Conservation (phyloP, 768 basidiomycete species). For the Podaxis carcinomalis region DNA sequence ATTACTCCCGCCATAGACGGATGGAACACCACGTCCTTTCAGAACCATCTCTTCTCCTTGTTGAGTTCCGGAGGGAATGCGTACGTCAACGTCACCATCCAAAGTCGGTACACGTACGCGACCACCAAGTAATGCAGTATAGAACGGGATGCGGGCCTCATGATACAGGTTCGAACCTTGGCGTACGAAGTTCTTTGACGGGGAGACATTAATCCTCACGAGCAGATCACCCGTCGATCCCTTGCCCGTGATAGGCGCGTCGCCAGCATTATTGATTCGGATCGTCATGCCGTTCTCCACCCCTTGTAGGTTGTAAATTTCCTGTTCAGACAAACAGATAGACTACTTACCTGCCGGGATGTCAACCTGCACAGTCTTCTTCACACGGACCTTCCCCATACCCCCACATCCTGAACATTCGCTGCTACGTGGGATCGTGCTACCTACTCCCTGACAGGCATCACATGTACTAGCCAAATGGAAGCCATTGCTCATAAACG, state of each 20-base stretch:
- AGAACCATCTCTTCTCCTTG: conserved; percentile 97
- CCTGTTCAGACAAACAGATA: conserved; percentile 5
- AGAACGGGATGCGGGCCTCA: conserved; percentile 84
- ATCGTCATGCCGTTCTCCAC: conserved; percentile 95
- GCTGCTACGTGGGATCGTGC: conserved; percentile 69
- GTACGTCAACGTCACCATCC: conserved; percentile 93
- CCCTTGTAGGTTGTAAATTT: conserved; percentile 38
- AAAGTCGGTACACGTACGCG: conserved; percentile 89
- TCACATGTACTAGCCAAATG: conserved; percentile 93
- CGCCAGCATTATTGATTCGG: conserved; percentile 75
- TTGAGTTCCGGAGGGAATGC: conserved; percentile 89
- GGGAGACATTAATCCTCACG: conserved; percentile 78
- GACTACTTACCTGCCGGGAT: conserved; percentile 74
- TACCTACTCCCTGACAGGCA: conserved; percentile 77
- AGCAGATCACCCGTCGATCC: conserved; percentile 82
- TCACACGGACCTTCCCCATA: conserved; percentile 80
- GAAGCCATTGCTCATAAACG: conserved; percentile 91
- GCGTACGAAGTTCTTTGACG: conserved; percentile 81
- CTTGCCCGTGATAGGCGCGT: conserved; percentile 76
- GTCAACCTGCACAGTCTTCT: conserved; percentile 73
- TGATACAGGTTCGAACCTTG: conserved; percentile 93
- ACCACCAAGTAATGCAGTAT: conserved; percentile 91
- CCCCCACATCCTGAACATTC: conserved; percentile 82
- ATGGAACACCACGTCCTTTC: conserved; percentile 76
- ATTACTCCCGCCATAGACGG: conserved; percentile 52